phyloP scores from a whole-genome alignment of 768 basidiomycete genomes.

The Astraeus odoratus region DNA sequence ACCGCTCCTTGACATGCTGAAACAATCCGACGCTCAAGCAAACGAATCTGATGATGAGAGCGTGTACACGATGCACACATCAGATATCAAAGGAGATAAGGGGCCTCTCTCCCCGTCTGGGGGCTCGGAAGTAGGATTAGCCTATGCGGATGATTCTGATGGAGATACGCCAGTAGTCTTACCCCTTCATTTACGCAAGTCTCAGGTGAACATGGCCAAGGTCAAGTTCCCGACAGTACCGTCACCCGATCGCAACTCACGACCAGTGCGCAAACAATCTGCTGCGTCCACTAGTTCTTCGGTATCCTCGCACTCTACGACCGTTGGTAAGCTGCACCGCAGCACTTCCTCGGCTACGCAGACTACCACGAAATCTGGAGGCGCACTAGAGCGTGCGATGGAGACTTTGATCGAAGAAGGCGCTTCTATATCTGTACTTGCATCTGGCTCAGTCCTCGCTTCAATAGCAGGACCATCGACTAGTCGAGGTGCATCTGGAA shows the following conservation, averaged over 20 bases:
- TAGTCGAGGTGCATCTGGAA: constrained; percentile 16
- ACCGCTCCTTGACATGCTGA: constrained; percentile 55
- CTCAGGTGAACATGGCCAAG: constrained; percentile 7
- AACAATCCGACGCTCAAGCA: constrained; percentile 15
- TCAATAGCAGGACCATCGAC: constrained; percentile 18
- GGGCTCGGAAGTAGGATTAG: constrained; percentile 28
- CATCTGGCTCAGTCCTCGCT: constrained; percentile 28
- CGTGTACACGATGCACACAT: constrained; percentile 26
- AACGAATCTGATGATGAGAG: constrained; percentile 29
- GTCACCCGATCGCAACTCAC: constrained; percentile 11
- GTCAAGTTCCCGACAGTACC: constrained; percentile 31
- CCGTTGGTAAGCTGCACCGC: constrained; percentile 7
- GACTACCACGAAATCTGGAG: constrained; percentile 22
- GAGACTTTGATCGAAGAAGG: constrained; percentile 44
- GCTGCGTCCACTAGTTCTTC: constrained; percentile 18
- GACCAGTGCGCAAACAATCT: constrained; percentile 22
- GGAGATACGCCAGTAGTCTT: constrained; percentile 28
- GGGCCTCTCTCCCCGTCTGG: constrained; percentile 20
- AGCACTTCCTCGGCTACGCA: constrained; percentile 26
- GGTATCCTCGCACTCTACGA: constrained; percentile 9
- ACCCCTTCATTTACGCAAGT: constrained; percentile 21
- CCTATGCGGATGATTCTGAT: constrained; percentile 31
- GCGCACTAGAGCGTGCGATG: constrained; percentile 44
- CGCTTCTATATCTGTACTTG: constrained; percentile 28
- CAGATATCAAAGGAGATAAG: constrained; percentile 13